Evolutionary conservation across 83 land plant species (phyloP).

Genomic region (Thuja plicata): DNA sequence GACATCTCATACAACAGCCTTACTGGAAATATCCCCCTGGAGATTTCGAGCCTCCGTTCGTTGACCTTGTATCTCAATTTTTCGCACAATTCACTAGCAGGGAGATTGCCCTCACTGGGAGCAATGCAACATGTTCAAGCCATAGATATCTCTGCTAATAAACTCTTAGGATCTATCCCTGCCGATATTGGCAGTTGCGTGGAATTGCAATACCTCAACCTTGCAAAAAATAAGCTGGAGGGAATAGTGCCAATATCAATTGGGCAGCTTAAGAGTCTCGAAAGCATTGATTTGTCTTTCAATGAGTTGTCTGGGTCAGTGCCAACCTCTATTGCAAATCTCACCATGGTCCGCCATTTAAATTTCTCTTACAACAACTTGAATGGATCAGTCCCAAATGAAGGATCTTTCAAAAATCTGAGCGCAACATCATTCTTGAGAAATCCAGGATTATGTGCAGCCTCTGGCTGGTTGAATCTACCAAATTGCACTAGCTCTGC

Average conservation of each 20-base stretch:
- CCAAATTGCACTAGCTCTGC: constrained; percentile 14
- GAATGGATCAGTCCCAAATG: constrained; percentile 43
- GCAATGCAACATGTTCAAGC: constrained; percentile 19
- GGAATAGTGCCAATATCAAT: constrained; percentile 6
- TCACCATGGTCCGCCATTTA: constrained; percentile 29
- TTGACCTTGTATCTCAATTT: constrained; percentile 17
- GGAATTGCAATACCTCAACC: constrained; percentile 11
- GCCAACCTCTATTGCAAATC: constrained; percentile 26
- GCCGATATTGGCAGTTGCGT: not conserved
- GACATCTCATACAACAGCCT: constrained; percentile 25
- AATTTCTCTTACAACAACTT: constrained; percentile 54
- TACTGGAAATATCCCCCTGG: constrained; percentile 19
- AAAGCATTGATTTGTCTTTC: constrained; percentile 37
- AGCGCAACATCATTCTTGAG: constrained; percentile 31
- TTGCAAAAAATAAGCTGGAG: constrained; percentile 12
- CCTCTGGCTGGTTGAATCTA: constrained; percentile 8
- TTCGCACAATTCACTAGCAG: constrained; percentile 24
- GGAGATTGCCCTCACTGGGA: constrained; percentile 24
- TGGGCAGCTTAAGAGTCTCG: constrained; percentile 24
- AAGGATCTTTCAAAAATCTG: constrained; percentile 37
- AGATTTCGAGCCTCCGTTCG: constrained; percentile 22
- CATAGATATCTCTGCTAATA: constrained; percentile 38
- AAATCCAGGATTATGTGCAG: constrained; percentile 53
- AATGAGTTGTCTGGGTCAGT: constrained; percentile 42
- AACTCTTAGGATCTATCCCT: constrained; percentile 15